Evolutionary conservation across 202 grass and related monocot genomes (phyloP).

Genomic region (Musa balbisiana): DNA sequence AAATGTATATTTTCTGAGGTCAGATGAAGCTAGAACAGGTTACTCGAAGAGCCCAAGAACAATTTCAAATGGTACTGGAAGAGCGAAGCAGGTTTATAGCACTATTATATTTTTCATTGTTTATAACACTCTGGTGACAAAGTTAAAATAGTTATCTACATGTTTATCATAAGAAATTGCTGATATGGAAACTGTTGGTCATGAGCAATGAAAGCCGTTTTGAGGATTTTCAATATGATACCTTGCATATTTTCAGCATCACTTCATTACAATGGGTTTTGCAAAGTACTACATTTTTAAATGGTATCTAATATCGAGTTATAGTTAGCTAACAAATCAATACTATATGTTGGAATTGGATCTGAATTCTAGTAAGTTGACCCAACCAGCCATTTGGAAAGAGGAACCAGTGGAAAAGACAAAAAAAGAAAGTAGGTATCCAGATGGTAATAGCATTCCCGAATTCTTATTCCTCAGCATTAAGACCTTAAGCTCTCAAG

Average conservation of each 20-base stretch:
- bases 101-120: neutral
- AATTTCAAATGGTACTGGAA: conserved; percentile 90
- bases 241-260: too few relatives aligned
- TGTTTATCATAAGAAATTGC: neutral
- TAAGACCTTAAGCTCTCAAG: neutral
- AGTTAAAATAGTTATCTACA: neutral
- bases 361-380: too few relatives aligned
- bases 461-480: neutral
- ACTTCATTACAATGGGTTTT: too few relatives aligned
- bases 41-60: conserved; percentile 87
- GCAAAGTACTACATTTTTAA: too few relatives aligned
- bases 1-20: conserved; percentile 22
- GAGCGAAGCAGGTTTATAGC: conserved; percentile 74
- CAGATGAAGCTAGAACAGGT: conserved; percentile 93
- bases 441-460: neutral
- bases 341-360: too few relatives aligned
- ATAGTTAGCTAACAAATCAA: too few relatives aligned
- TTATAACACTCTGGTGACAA: neutral
- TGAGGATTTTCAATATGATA: too few relatives aligned
- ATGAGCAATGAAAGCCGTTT: too few relatives aligned
- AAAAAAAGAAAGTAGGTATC: neutral
- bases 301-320: too few relatives aligned
- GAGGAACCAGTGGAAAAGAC: neutral
- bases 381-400: too few relatives aligned
- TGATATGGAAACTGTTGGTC: too few relatives aligned